Base-by-base conservation (phyloP, 306 rosid genomes). In the Vachellia pachyceras region DNA sequence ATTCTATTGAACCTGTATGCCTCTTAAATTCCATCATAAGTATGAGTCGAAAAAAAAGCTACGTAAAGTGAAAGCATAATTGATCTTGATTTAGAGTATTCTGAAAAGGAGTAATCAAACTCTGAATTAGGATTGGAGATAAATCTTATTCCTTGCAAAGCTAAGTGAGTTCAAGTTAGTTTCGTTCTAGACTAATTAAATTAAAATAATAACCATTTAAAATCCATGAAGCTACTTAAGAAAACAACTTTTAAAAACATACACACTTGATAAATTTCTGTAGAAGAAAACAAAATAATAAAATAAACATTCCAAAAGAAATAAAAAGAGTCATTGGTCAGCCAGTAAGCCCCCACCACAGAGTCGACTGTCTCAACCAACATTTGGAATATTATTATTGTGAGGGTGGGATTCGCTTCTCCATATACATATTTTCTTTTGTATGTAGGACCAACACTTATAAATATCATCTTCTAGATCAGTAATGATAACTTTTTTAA, bases 321-420 rank as follows among this genome's bases (percentile, higher is more conserved):
- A 52, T 69, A 82, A 79, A 82, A 79, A 58, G 83, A 81, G 82
- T 83, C 69, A 17, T 58, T 52, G 72, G 73, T 73, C 61, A 83
- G 89, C 79, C 89, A 86, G 88, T 84, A 82, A 81, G 89, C 77
- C 90, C 88, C 89, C 87, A 85, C 87, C 63, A 40, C 69, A 82
- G 83, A 77, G 76, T 67, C 88, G 87, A 80, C 64, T 88, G 94
- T 85, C 90, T 81, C 87, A 79, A 35, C 94, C 84, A 86, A 83
- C 94, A 88, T 74, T 63, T 69, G 65, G 91, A 90, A 90, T 88
- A 88, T 72, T 77, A 68, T 81, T 77, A 86, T 80, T 85, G 90
- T 50, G 79, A 78, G 74, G 78, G 76, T 42, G 76, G 83, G 92
- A 87, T 89, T 82, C 89, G 86, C 77, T 0, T 73, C 67, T 72